These are phyloP conservation scores for Chaetomium globosum DNA, from an alignment of 2,329 filamentous ascomycete species.

Conservation along the genomic window DNA sequence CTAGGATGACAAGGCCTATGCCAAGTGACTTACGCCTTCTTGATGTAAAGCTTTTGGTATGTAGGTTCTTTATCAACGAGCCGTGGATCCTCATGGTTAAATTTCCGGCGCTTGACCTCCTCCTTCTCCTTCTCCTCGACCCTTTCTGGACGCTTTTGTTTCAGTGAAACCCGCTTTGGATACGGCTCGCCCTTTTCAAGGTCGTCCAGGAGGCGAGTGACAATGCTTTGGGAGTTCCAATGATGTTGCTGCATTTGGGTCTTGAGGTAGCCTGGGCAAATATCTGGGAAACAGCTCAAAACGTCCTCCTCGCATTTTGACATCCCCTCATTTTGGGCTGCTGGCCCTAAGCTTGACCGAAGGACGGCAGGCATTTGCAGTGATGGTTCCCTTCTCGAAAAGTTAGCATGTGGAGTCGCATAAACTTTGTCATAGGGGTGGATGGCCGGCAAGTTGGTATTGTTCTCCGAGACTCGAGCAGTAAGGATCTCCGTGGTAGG, in stretches of 20 bases:
- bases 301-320: constrained; percentile 40
- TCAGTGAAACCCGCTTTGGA: constrained; percentile 41
- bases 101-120: constrained; percentile 14
- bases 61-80: constrained; percentile 5
- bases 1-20: background rate
- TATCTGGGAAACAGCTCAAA: constrained; percentile 49
- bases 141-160: constrained; percentile 45
- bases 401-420: constrained; percentile 7
- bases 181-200: constrained; percentile 47
- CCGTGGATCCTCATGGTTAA: constrained; percentile 7
- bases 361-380: constrained; percentile 7
- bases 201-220: constrained; percentile 47
- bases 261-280: constrained; percentile 47
- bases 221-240: constrained; percentile 41
- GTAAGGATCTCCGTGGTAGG: background rate
- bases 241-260: constrained; percentile 36
- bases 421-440: background rate
- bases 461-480: background rate
- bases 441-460: no score
- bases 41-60: constrained; percentile 30
- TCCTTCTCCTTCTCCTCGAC: constrained; percentile 29
- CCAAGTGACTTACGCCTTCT: constrained; percentile 27
- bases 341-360: background rate
- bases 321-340: constrained; percentile 13
- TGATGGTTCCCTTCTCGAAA: constrained; percentile 9